Conservation (phyloP, 2,329 filamentous ascomycete species). For the Colletotrichum salicis region DNA sequence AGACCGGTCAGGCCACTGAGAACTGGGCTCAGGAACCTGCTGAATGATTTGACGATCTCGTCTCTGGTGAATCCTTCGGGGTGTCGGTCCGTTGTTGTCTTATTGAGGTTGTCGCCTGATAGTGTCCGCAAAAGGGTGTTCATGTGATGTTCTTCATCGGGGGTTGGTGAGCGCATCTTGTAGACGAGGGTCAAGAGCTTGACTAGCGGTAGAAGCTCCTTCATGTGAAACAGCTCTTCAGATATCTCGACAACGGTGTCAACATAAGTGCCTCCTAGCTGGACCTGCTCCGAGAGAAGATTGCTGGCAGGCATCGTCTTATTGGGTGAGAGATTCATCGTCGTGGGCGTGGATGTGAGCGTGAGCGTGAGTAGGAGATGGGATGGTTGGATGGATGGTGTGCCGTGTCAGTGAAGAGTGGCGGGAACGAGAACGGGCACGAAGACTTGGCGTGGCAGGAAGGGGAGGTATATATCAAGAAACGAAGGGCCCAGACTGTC, state of each 20-base stretch:
- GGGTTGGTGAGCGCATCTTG: conserved; percentile 41
- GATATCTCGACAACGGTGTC: conserved; percentile 45
- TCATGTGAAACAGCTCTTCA: conserved; percentile 44
- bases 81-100: conserved; percentile 23
- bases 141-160: conserved; percentile 43
- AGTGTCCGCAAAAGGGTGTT: conserved; percentile 46
- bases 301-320: conserved; percentile 19
- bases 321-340: conserved; percentile 21
- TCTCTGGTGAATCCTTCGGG: conserved; percentile 38
- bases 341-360: background rate
- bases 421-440: background rate
- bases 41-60: conserved; percentile 46
- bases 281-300: conserved; percentile 24
- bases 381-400: background rate
- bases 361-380: no score
- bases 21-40: conserved; percentile 43
- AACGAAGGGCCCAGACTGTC: conserved; percentile 9
- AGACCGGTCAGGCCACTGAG: conserved; percentile 49
- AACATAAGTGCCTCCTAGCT: conserved; percentile 36
- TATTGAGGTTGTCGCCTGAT: conserved; percentile 28
- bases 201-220: conserved; percentile 46
- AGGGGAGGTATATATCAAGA: conserved; percentile 12
- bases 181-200: conserved; percentile 48
- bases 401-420: background rate
- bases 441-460: background rate